Evolutionary conservation across 2,329 filamentous ascomycete species (phyloP).

Genomic region (Nigrospora osmanthi): DNA sequence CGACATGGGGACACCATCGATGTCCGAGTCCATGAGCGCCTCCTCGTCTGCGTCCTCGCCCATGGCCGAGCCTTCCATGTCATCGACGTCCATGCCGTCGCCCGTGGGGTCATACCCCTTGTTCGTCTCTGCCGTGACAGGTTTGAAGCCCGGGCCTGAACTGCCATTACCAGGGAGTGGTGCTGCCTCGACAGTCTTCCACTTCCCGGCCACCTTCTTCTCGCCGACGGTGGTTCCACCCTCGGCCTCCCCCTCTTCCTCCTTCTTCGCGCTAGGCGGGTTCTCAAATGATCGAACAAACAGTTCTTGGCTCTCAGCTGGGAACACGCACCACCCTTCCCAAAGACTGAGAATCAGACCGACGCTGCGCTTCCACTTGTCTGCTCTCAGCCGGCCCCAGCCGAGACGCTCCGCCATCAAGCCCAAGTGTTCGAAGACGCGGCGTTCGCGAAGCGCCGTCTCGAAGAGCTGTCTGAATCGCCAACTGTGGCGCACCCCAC

Average conservation of each 20-base stretch:
- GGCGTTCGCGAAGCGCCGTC: slow-evolving; percentile 55
- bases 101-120: slow-evolving; percentile 29
- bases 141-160: slow-evolving; percentile 16
- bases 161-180: slow-evolving; percentile 13
- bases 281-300: slow-evolving; percentile 66
- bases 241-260: slow-evolving; percentile 24
- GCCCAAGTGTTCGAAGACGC: slow-evolving; percentile 68
- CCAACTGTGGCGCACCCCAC: slow-evolving; percentile 77
- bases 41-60: slow-evolving; percentile 35
- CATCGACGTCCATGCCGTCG: slow-evolving; percentile 25
- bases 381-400: slow-evolving; percentile 76
- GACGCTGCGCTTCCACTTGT: slow-evolving; percentile 78
- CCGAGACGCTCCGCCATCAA: slow-evolving; percentile 60
- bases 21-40: slow-evolving; percentile 37
- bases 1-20: slow-evolving; percentile 34
- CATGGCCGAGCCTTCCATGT: slow-evolving; percentile 36
- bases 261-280: slow-evolving; percentile 44
- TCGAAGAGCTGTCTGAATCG: slow-evolving; percentile 79
- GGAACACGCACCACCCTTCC: slow-evolving; percentile 67
- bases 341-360: slow-evolving; percentile 62
- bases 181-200: slow-evolving; percentile 42
- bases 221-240: slow-evolving; percentile 11
- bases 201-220: slow-evolving; percentile 18
- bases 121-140: slow-evolving; percentile 11
- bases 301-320: slow-evolving; percentile 62